A percentile compares a stretch with the other conserved stretches of the same genome.
Conservation (phyloP, 257 asterid genomes). For the Capsicum baccatum region DNA sequence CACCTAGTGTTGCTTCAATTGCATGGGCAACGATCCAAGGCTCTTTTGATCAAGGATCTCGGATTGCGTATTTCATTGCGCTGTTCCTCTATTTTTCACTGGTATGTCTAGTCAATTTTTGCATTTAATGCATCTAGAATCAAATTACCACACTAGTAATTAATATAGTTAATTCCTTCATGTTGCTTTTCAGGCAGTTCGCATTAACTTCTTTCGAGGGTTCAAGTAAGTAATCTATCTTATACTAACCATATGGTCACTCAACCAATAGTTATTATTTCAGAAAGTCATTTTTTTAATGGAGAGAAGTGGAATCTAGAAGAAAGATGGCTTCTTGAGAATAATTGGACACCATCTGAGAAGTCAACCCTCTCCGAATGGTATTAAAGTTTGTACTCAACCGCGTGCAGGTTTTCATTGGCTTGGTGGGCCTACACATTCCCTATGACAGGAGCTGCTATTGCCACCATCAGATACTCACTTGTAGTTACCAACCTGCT, state of each 20-base stretch:
- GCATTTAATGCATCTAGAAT: not conserved
- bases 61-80: conserved; percentile 76
- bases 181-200: conserved; percentile 63
- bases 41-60: conserved; percentile 65
- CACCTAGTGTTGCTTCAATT: conserved; percentile 90
- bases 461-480: conserved; percentile 71
- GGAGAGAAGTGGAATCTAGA: too few species aligned
- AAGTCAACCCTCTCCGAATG: not conserved
- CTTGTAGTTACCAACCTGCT: conserved; percentile 43
- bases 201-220: conserved; percentile 86
- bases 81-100: conserved; percentile 90
- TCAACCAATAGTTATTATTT: not conserved
- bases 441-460: conserved; percentile 85
- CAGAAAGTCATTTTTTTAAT: too few species aligned
- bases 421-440: conserved; percentile 99
- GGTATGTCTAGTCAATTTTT: conserved; percentile 43
- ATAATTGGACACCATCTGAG: not conserved
- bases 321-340: not conserved
- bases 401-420: conserved; percentile 54
- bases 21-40: conserved; percentile 92
- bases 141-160: conserved; percentile 21
- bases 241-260: not conserved
- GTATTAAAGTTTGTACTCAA: not conserved
- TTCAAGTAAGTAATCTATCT: conserved; percentile 48
- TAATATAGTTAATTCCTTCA: conserved; percentile 17